Evolutionary conservation across 345 rosid species (phyloP).

Genomic region (Rhodamnia argentea): DNA sequence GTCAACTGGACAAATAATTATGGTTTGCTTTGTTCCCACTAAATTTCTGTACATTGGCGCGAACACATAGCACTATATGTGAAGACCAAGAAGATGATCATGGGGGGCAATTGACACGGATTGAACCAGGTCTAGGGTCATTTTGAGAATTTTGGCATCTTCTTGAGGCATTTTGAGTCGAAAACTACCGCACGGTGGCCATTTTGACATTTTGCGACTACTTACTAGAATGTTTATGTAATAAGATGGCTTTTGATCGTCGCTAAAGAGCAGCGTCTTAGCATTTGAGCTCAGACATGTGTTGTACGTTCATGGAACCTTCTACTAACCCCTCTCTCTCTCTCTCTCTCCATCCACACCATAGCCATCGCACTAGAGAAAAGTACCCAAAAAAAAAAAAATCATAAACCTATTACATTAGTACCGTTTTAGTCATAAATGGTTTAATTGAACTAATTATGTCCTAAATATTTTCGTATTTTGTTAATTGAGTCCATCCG

Average conservation of each 20-base stretch:
- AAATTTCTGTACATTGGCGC: neutral
- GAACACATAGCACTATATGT: neutral
- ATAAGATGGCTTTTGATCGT: neutral
- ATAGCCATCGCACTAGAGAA: neutral
- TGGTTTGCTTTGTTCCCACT: neutral
- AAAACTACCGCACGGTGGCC: neutral
- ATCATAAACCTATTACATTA: no score
- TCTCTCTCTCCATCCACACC: neutral
- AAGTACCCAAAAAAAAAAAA: no score
- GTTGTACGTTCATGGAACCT: neutral
- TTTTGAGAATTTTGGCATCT: neutral
- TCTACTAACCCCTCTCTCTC: neutral
- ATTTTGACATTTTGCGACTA: neutral
- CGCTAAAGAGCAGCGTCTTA: neutral
- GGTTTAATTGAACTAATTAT: no score
- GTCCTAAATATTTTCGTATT: no score
- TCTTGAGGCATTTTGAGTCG: neutral
- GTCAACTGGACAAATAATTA: neutral
- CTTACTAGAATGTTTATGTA: neutral
- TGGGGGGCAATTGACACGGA: neutral
- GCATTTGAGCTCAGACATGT: neutral
- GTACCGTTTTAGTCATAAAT: no score
- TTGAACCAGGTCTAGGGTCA: neutral
- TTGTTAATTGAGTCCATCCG: no score
- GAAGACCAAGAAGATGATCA: neutral